Evolutionary conservation across 176 grass and related monocot species (phyloP).

Genomic region (Avena insularis): DNA sequence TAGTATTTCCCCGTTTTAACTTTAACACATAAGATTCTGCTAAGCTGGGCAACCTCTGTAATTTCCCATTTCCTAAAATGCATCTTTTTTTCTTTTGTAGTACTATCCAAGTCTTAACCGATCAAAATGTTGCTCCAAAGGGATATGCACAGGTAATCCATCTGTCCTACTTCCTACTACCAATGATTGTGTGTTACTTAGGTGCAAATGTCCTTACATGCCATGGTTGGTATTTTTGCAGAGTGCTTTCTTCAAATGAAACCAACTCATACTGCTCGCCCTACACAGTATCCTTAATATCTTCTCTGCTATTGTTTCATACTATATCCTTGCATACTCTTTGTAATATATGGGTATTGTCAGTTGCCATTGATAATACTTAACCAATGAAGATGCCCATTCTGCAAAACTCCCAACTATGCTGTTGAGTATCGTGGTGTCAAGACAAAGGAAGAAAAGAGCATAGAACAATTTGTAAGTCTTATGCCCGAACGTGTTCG

Average conservation of each 20-base stretch:
- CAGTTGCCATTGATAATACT: slow-evolving; percentile 43
- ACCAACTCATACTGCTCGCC: slow-evolving; percentile 79
- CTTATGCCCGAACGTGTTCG: slow-evolving; percentile 23
- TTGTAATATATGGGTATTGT: neutral
- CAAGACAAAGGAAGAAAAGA: slow-evolving; percentile 98
- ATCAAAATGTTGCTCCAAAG: slow-evolving; percentile 96
- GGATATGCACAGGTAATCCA: slow-evolving; percentile 95
- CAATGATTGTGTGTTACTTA: neutral
- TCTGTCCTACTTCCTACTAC: slow-evolving; percentile 1
- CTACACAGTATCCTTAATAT: slow-evolving; percentile 95
- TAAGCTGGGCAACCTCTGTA: slow-evolving; percentile 15
- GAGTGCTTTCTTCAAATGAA: slow-evolving; percentile 99
- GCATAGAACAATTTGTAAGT: slow-evolving; percentile 98
- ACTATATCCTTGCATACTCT: slow-evolving; percentile 3
- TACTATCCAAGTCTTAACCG: slow-evolving; percentile 97
- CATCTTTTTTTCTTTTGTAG: slow-evolving; percentile 54
- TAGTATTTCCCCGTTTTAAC: slow-evolving; percentile 11
- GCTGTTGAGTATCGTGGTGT: slow-evolving; percentile 96
- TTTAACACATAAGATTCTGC: slow-evolving; percentile 20
- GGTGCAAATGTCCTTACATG: slow-evolving; percentile 37
- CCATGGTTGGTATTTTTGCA: slow-evolving; percentile 55
- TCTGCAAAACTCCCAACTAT: slow-evolving; percentile 98
- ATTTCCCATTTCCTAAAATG: slow-evolving; percentile 33
- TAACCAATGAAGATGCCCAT: slow-evolving; percentile 91
- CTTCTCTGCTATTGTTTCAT: slow-evolving; percentile 35